phyloP scores from a whole-genome alignment of 257 asterid species.

The Rauvolfia tetraphylla region DNA sequence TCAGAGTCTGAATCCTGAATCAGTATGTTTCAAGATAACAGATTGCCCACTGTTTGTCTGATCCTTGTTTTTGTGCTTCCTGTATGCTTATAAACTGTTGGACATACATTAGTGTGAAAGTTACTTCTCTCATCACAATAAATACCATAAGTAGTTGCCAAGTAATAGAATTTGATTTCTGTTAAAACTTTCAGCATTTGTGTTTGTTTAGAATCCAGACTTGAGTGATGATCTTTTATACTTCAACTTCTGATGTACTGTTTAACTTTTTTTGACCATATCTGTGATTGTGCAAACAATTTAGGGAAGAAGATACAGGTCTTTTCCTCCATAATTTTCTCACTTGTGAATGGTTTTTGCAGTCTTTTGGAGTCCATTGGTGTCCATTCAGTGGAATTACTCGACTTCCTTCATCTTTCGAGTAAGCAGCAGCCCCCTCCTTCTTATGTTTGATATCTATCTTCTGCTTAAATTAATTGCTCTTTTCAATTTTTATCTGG shows the following conservation, averaged over 20 bases:
- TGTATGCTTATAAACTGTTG: neutral
- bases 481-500: neutral
- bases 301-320: neutral
- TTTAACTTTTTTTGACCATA: neutral
- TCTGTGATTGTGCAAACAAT: neutral
- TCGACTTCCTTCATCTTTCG: conserved; percentile 67
- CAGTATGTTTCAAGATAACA: neutral
- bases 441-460: neutral
- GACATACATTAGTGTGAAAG: neutral
- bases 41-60: neutral
- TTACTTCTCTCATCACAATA: neutral
- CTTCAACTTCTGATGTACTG: neutral
- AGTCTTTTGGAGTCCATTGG: conserved; percentile 96
- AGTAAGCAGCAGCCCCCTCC: conserved; percentile 48
- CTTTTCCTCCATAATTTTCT: neutral
- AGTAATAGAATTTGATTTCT: neutral
- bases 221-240: neutral
- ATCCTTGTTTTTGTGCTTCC: neutral
- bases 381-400: conserved; percentile 79
- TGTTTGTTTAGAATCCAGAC: neutral
- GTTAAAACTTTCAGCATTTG: neutral
- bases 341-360: conserved; percentile 35
- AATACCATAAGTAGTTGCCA: neutral
- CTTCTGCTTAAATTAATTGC: neutral
- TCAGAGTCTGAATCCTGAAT: too few relatives aligned